phyloP scores from a whole-genome alignment of 1,284 basidiomycete species.

The Marasmius sp. region DNA sequence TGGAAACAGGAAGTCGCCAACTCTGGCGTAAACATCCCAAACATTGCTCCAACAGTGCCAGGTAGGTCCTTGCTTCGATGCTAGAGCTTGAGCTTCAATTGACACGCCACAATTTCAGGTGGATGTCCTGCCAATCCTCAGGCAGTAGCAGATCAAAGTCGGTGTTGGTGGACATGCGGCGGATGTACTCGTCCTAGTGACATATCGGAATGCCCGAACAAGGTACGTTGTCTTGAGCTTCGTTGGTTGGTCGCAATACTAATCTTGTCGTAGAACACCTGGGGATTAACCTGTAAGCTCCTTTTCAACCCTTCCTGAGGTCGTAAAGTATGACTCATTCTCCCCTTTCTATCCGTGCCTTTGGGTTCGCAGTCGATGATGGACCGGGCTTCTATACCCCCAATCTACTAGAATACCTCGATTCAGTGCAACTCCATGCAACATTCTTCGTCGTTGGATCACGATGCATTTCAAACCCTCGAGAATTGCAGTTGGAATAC shows the following conservation, averaged over 20 bases:
- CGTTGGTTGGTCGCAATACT: not conserved
- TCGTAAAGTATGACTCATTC: not conserved
- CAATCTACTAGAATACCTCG: conserved; percentile 69
- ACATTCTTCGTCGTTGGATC: conserved; percentile 91
- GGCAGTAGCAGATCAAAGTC: conserved; percentile 52
- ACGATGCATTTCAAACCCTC: conserved; percentile 41
- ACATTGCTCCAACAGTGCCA: conserved; percentile 44
- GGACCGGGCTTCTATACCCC: conserved; percentile 83
- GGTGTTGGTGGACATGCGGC: conserved; percentile 89
- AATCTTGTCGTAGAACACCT: conserved; percentile 4
- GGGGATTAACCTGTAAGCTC: conserved; percentile 15
- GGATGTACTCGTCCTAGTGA: conserved; percentile 72
- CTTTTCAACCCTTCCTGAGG: conserved; percentile 1
- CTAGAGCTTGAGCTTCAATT: not conserved
- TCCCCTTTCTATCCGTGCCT: not conserved
- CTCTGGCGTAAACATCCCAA: conserved; percentile 57
- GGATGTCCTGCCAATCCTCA: conserved; percentile 65
- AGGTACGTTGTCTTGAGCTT: conserved; percentile 51
- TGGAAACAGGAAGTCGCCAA: conserved; percentile 67
- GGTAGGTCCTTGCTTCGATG: conserved; percentile 33
- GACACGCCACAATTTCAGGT: conserved; percentile 26
- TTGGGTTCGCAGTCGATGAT: conserved; percentile 63
- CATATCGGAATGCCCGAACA: conserved; percentile 70
- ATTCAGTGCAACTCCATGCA: conserved; percentile 67
- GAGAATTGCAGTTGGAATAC: conserved; percentile 63